Base-by-base conservation (phyloP, 768 basidiomycete species). In the Hericium coralloides region DNA sequence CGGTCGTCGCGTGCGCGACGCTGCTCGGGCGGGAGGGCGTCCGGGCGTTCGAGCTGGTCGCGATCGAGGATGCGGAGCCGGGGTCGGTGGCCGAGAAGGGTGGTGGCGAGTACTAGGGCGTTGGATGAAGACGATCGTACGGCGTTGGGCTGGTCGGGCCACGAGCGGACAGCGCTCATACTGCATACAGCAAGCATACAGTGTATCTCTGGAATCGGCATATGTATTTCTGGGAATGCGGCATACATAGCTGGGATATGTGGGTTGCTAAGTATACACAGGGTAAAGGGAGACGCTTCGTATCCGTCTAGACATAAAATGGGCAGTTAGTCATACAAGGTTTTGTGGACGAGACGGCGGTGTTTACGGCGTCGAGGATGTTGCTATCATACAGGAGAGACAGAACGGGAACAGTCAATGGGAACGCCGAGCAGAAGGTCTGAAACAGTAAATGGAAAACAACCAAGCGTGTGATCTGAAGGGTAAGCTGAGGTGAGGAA, bases 1-100 rank as follows among this genome's bases (percentile, higher is more conserved):
- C 73, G 50, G 81, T 84, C 1, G 84, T 94, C 5, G 92, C 81
- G 14, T 76, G 78, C 61, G 82, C 83, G 18, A 83, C 81, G 2
- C 68, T 76, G 26, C 63, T 83, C 25, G 78, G 77, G 12, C 55
- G 63, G 26, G 64, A 71, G 14, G 78, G 79, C 0, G 66, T 75
- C n/a, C 58, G 53, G 9, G 72, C 70, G 3, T 78, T 79, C 58
- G 66, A 69, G 62, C 60, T 50, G 38, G 31, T 68, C 17, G 53
- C 59, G 4, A 22, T 60, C 39, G 55, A 18, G 18, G 20, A 56
- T 26, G 55, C 37, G 55, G 31, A 49, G 31, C 25, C 22, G 15
- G 45, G 14, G 15, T 22, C 36, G 23, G 55, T 38, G 23, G 43
- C 31, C 14, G 45, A 55, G 45, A 41, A 54, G 26, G 55, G 45